Evolutionary conservation across 208 protist genomes (phyloP).

Genomic region (Leishmania aethiopica): DNA sequence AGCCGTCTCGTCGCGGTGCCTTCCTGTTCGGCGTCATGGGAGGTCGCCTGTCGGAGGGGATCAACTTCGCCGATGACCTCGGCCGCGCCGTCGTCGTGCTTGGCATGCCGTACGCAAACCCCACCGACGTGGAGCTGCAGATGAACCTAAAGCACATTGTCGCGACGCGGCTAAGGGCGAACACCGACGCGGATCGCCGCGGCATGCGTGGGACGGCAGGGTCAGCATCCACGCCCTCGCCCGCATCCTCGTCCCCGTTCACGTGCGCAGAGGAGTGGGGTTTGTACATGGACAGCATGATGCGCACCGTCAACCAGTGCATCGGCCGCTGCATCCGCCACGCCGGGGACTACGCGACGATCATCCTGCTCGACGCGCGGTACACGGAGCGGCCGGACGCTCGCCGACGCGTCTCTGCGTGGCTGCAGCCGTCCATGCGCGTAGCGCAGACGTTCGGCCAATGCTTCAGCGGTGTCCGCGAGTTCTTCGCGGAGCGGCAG

Average conservation of each 20-base stretch:
- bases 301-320: constrained; percentile 97
- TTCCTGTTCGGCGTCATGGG: constrained; percentile 95
- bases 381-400: constrained; percentile 72
- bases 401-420: constrained; percentile 46
- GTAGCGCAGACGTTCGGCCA: constrained; percentile 54
- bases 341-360: constrained; percentile 90
- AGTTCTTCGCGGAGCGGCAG: constrained; percentile 49
- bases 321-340: constrained; percentile 97
- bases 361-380: constrained; percentile 93
- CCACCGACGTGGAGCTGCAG: constrained; percentile 85
- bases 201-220: neutral
- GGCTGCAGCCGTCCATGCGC: constrained; percentile 73
- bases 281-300: constrained; percentile 94
- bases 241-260: constrained; percentile 15
- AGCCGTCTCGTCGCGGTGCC: constrained; percentile 60
- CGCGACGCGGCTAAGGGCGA: constrained; percentile 19
- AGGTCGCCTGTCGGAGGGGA: constrained; percentile 97
- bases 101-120: constrained; percentile 96
- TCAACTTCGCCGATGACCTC: constrained; percentile 98
- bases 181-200: neutral
- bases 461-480: constrained; percentile 69
- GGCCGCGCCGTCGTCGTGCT: constrained; percentile 94
- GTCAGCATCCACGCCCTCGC: neutral
- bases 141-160: constrained; percentile 86
- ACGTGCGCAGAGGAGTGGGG: constrained; percentile 54